Percentiles rank a stretch among this genome's conserved stretches.
Conservation (phyloP, 2,329 filamentous ascomycete species). For the Alternaria sp. region DNA sequence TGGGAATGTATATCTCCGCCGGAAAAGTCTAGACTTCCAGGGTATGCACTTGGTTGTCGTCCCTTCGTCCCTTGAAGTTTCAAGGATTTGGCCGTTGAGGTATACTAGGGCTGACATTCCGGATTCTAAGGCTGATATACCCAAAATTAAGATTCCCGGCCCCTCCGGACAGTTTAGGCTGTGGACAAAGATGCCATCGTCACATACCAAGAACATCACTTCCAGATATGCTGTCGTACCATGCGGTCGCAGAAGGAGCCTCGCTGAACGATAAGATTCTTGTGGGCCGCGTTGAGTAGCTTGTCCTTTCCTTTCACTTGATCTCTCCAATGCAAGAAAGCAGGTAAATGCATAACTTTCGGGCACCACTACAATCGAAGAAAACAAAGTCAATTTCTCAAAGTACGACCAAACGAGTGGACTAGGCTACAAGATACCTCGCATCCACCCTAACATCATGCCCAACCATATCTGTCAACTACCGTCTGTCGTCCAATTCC, state of each 20-base stretch:
- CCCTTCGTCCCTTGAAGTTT: background rate
- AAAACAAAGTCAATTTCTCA: background rate
- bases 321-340: background rate
- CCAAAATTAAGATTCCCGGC: background rate
- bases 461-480: background rate
- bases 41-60: background rate
- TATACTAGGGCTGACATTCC: background rate
- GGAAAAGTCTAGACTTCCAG: background rate
- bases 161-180: background rate
- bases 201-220: background rate
- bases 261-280: background rate
- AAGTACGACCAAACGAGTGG: background rate
- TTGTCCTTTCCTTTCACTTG: too few relatives aligned
- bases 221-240: background rate
- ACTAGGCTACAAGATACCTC: background rate
- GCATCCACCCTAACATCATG: background rate
- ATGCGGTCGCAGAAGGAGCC: background rate
- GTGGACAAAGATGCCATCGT: background rate
- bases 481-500: background rate
- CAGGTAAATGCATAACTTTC: background rate
- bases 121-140: background rate
- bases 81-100: background rate
- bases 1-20: background rate
- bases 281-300: background rate
- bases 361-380: background rate